Base-by-base conservation (phyloP, 345 rosid species). In the Acer campestre region DNA sequence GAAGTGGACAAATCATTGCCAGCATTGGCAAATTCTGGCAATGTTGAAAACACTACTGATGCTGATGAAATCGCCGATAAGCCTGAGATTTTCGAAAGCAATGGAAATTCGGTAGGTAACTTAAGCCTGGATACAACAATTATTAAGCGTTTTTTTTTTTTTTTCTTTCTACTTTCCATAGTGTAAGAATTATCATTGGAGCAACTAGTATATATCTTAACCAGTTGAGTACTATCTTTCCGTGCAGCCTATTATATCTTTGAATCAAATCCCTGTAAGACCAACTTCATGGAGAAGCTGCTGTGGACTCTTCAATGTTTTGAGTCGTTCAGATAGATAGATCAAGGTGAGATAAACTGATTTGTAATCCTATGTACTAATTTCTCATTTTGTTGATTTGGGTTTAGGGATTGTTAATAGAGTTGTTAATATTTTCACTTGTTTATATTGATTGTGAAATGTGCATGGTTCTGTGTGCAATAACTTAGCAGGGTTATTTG, bases 51-150 rank as follows among this genome's bases (percentile, higher is more conserved):
- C 75, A 70, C 75, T 58, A 69, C 73, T 71, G 81, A 77, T 76
- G 79, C 64, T 66, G 1, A 4, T 11, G 78, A 67, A 25, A 55
- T 14, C 27, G 75, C 63, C 23, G 71, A 25, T 51, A 67, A 66
- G 51, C 71, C 59, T 71, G 84, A 78, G 55, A 68, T 62, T 70
- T 73, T 77, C 51, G 81, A 61, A 77, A 85, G 75, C 78, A 73
- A 80, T 5, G 87, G 73, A 77, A 88, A 78, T 71, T 82, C 85
- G 82, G 96, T 91, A 9, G 61, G 86, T 74, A 67, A 38, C 64
- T 59, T 66, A 59, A 58, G 20, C 69, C 25, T n/a, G 22, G 56
- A 49, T 59, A n/a, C 18, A 38, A 56, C 9, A 7, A 13, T 40
- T 10, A 10, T 58, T 38, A 9, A n/a, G 11, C 1, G 5, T 17